These are phyloP conservation scores for Lactifluus volemus DNA, from an alignment of 768 basidiomycete species.

Conservation along the genomic window DNA sequence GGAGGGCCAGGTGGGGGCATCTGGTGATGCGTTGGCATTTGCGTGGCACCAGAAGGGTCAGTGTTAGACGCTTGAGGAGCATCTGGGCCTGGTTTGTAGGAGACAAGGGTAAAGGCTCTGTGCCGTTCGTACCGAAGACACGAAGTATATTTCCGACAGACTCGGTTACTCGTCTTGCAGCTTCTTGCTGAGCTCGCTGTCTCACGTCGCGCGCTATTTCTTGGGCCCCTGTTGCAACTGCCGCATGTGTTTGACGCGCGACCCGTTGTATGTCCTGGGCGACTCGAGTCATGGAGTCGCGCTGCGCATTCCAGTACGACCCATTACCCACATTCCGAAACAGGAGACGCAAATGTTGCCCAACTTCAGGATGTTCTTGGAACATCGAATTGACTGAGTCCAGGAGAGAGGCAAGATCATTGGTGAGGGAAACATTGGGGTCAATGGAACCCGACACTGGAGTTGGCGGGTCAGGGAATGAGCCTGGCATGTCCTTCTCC, in stretches of 20 bases:
- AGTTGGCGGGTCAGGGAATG: slow-evolving; percentile 40
- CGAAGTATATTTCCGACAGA: slow-evolving; percentile 52
- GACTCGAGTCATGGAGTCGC: slow-evolving; percentile 48
- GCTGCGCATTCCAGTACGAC: slow-evolving; percentile 60
- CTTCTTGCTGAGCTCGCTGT: slow-evolving; percentile 51
- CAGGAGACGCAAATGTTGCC: slow-evolving; percentile 58
- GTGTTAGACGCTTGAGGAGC: neutral
- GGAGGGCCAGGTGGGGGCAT: neutral
- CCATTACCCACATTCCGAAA: slow-evolving; percentile 53
- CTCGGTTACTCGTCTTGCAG: slow-evolving; percentile 52
- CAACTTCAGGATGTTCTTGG: slow-evolving; percentile 60
- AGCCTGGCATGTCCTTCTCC: slow-evolving; percentile 10
- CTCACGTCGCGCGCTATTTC: slow-evolving; percentile 31
- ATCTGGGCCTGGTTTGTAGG: neutral
- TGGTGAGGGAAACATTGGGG: slow-evolving; percentile 40
- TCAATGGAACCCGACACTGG: slow-evolving; percentile 34
- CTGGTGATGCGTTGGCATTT: neutral
- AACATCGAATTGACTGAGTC: slow-evolving; percentile 47
- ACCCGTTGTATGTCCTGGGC: slow-evolving; percentile 45
- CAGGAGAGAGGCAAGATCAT: slow-evolving; percentile 58
- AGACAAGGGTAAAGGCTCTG: neutral
- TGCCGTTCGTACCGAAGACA: slow-evolving; percentile 33
- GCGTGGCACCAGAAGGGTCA: neutral
- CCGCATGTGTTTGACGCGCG: slow-evolving; percentile 28
- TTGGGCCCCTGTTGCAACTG: slow-evolving; percentile 30